Conservation (phyloP, 2,329 filamentous ascomycete genomes). For the Meredithiella fracta region DNA sequence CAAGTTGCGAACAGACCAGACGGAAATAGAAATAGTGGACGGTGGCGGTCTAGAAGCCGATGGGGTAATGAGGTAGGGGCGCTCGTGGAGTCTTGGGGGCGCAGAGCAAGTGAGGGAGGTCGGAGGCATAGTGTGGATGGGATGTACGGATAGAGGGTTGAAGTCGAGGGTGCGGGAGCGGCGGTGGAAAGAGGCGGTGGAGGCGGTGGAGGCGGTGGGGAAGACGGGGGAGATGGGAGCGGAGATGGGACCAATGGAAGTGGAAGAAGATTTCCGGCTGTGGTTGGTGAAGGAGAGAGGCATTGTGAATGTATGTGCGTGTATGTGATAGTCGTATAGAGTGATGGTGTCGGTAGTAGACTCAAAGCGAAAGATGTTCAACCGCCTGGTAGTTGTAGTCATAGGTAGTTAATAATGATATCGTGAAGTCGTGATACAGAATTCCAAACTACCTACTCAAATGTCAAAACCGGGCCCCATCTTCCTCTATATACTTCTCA, state of each 20-base stretch:
- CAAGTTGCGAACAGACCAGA: constrained; percentile 9
- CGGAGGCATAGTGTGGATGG: constrained; percentile 9
- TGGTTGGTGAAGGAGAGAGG: constrained; percentile 9
- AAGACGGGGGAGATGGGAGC: constrained; percentile 1
- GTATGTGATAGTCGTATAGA: neutral
- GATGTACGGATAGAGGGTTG: constrained; percentile 13
- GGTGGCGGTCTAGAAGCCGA: constrained; percentile 5
- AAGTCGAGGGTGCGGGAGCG: constrained; percentile 13
- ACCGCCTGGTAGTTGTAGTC: neutral
- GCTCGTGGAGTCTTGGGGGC: constrained; percentile 13
- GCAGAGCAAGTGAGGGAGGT: neutral
- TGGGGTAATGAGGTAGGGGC: constrained; percentile 13
- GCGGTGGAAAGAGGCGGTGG: constrained; percentile 7
- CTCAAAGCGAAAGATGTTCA: neutral
- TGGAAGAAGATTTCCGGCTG: constrained; percentile 6
- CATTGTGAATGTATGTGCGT: constrained; percentile 4
- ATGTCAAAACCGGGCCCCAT: too few species aligned
- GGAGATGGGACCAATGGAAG: constrained; percentile 9
- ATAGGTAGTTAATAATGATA: too few species aligned
- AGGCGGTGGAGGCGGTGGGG: neutral
- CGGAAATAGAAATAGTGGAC: constrained; percentile 12
- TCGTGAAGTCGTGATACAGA: too few species aligned
- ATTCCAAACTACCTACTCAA: too few species aligned
- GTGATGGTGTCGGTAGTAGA: neutral
- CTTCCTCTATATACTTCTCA: too few species aligned